Evolutionary conservation across 148 eudicot species (phyloP).

Genomic region (Amaranthus palmeri): DNA sequence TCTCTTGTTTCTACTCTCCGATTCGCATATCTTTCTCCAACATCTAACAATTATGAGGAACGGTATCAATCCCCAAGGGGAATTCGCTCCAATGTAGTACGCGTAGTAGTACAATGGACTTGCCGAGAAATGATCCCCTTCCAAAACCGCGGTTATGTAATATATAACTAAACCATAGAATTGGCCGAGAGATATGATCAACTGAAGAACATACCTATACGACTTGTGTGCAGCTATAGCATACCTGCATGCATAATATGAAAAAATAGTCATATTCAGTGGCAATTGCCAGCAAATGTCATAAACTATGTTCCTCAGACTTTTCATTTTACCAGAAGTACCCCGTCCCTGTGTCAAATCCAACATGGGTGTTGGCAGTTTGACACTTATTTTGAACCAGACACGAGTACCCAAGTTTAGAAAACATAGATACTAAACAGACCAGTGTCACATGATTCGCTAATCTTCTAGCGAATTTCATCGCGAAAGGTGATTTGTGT

Average conservation of each 20-base stretch:
- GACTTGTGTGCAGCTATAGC: constrained; percentile 75
- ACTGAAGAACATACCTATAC: constrained; percentile 69
- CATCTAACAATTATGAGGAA: constrained; percentile 48
- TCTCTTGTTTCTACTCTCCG: constrained; percentile 52
- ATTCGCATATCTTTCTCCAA: constrained; percentile 82
- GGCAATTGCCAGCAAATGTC: too few relatives aligned
- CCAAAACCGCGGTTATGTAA: constrained; percentile 70
- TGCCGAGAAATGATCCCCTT: constrained; percentile 68
- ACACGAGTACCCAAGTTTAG: too few relatives aligned
- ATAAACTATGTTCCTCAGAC: too few relatives aligned
- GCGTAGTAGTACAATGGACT: constrained; percentile 53
- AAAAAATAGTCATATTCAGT: not conserved
- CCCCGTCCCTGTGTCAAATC: too few relatives aligned
- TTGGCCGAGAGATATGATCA: constrained; percentile 73
- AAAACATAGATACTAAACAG: too few relatives aligned
- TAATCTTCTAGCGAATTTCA: too few relatives aligned
- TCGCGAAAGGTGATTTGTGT: too few relatives aligned
- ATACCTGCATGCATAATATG: constrained; percentile 46
- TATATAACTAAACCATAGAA: constrained; percentile 78
- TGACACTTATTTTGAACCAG: too few relatives aligned
- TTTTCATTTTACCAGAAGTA: too few relatives aligned
- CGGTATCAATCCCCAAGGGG: constrained; percentile 72
- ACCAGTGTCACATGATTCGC: too few relatives aligned
- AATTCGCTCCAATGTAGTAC: constrained; percentile 62
- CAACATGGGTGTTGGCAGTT: too few relatives aligned